A percentile compares a stretch with the other conserved stretches of the same genome.
Evolutionary conservation across 768 basidiomycete species (phyloP).

Genomic region (Rickenella mellea): DNA sequence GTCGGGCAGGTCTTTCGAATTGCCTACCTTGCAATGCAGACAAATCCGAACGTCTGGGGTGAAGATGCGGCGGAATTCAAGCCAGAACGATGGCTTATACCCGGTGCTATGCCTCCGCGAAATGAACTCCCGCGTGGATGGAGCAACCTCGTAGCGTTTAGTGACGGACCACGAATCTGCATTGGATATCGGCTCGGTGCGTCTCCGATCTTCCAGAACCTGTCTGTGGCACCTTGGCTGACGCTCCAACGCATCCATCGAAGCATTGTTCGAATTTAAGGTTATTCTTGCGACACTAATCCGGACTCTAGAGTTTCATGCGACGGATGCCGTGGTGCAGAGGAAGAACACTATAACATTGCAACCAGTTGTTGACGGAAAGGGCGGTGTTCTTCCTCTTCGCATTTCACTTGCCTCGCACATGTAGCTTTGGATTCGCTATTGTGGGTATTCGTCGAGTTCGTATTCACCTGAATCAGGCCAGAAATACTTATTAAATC

Average conservation of each 20-base stretch:
- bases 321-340: slow-evolving; percentile 22
- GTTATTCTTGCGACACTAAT: slow-evolving; percentile 27
- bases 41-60: slow-evolving; percentile 23
- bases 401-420: too few relatives aligned
- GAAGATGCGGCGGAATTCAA: slow-evolving; percentile 27
- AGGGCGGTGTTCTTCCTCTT: too few relatives aligned
- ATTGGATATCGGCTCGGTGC: slow-evolving; percentile 28
- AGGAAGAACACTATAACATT: slow-evolving; percentile 24
- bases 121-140: too few relatives aligned
- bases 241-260: background rate
- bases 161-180: slow-evolving; percentile 33
- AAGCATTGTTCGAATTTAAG: slow-evolving; percentile 31
- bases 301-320: slow-evolving; percentile 25
- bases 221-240: too few relatives aligned
- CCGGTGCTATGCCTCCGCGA: too few relatives aligned
- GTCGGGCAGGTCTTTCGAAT: too few relatives aligned
- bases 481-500: too few relatives aligned
- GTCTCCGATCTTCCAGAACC: slow-evolving; percentile 2
- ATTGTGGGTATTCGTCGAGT: too few relatives aligned
- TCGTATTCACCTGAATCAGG: too few relatives aligned
- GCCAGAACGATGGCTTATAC: slow-evolving; percentile 27
- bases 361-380: slow-evolving; percentile 24
- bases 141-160: slow-evolving; percentile 28
- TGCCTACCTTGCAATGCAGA: slow-evolving; percentile 21
- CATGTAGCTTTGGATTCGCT: too few relatives aligned